Percentiles rank a stretch among this genome's conserved stretches.
Evolutionary conservation across 1,284 basidiomycete genomes (phyloP).

Genomic region (Leccinum pseudoinsigne): DNA sequence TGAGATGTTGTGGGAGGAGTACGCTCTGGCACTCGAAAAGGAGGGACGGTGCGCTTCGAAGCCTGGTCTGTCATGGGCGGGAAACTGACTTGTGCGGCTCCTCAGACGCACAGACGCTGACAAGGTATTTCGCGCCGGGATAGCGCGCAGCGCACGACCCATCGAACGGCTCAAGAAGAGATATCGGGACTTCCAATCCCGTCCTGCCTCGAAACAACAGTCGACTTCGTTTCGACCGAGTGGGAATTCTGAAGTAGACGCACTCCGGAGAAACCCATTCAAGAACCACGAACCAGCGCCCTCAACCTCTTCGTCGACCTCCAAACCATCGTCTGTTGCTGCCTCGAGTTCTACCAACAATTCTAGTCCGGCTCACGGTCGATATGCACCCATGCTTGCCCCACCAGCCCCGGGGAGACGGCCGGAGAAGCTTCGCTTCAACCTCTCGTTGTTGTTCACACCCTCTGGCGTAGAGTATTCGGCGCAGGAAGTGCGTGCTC

Average conservation of each 20-base stretch:
- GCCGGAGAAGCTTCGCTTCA: conserved; percentile 66
- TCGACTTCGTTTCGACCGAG: conserved; percentile 26
- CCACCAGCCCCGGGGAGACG: conserved; percentile 66
- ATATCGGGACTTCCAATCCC: conserved; percentile 79
- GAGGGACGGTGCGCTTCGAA: conserved; percentile 64
- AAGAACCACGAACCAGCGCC: conserved; percentile 45
- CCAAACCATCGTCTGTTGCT: conserved; percentile 25
- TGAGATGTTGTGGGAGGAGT: conserved; percentile 85
- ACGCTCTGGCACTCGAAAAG: conserved; percentile 73
- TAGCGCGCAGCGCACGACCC: conserved; percentile 80
- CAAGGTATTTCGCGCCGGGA: conserved; percentile 80
- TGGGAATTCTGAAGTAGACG: conserved; percentile 35
- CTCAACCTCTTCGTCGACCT: conserved; percentile 30
- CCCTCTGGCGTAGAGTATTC: conserved; percentile 70
- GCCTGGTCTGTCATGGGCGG: conserved; percentile 1
- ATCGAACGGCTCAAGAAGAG: conserved; percentile 83
- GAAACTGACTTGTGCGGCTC: conserved; percentile 16
- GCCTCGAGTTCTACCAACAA: conserved; percentile 19
- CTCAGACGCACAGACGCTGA: conserved; percentile 77
- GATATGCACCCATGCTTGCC: conserved; percentile 68
- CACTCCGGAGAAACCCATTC: conserved; percentile 55
- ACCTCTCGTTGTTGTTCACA: conserved; percentile 66
- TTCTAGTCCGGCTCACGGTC: conserved; percentile 34
- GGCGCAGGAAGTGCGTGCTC: conserved; percentile 72
- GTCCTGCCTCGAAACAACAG: conserved; percentile 36